These are phyloP conservation scores for Adiantum capillusveneris DNA, from an alignment of 75 land plant species.

Conservation along the genomic window DNA sequence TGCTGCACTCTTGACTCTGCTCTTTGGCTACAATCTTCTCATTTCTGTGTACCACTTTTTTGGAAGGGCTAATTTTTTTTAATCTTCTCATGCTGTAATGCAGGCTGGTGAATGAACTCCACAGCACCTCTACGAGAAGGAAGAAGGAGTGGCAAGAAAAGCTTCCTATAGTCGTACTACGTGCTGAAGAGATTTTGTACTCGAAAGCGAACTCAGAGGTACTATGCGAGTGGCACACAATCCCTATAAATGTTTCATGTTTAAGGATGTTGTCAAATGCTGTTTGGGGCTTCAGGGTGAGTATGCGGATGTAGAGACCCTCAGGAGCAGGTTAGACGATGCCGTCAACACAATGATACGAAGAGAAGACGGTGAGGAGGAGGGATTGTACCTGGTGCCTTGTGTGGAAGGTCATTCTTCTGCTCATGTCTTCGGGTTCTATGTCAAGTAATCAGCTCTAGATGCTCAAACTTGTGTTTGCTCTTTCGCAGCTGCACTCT, in stretches of 20 bases:
- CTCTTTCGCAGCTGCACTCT: constrained; percentile 34
- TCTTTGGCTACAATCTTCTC: too few species aligned
- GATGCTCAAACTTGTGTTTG: constrained; percentile 20
- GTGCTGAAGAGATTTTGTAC: constrained; percentile 85
- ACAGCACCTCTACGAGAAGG: constrained; percentile 45
- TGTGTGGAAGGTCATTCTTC: constrained; percentile 73
- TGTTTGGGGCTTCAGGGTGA: constrained; percentile 40
- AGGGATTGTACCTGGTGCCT: constrained; percentile 48
- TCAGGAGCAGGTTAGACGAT: constrained; percentile 51
- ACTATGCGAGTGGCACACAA: not conserved
- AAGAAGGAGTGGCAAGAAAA: constrained; percentile 92
- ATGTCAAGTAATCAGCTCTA: not conserved
- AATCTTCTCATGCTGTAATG: too few species aligned
- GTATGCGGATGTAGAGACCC: constrained; percentile 62
- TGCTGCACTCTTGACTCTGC: too few species aligned
- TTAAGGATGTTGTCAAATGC: not conserved
- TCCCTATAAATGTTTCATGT: not conserved
- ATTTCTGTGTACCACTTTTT: too few species aligned
- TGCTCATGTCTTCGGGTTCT: not conserved
- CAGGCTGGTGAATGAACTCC: constrained; percentile 62
- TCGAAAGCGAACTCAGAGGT: constrained; percentile 95
- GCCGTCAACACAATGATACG: constrained; percentile 81
- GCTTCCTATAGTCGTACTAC: constrained; percentile 77
- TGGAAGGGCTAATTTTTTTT: too few species aligned
- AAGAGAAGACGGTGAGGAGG: constrained; percentile 49